Conservation (phyloP, 495 filamentous ascomycete species). For the Trichoderma reesei region DNA sequence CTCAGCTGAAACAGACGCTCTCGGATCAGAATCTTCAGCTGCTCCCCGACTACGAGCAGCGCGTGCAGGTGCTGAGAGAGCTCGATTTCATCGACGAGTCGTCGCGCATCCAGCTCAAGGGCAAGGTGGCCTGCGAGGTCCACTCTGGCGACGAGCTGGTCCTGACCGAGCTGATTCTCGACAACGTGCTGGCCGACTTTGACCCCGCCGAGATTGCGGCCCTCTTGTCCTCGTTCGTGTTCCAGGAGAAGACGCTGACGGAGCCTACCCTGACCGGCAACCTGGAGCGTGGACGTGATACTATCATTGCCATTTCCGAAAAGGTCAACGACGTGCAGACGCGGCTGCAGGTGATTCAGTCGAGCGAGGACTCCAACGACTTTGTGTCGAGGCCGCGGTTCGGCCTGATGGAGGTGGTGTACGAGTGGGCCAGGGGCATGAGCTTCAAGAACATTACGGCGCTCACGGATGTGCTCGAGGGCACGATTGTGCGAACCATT, state of each 20-base stretch:
- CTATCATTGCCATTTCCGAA: conserved; percentile 79
- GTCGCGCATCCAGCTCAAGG: conserved; percentile 82
- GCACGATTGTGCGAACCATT: conserved; percentile 90
- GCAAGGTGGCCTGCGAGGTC: conserved; percentile 96
- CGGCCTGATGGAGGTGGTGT: conserved; percentile 92
- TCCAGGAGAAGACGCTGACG: conserved; percentile 89
- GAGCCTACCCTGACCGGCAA: conserved; percentile 74
- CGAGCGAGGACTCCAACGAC: conserved; percentile 80
- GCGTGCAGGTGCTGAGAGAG: conserved; percentile 82
- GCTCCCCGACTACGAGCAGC: conserved; percentile 95
- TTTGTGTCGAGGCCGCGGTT: conserved; percentile 82
- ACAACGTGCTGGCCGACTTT: conserved; percentile 91
- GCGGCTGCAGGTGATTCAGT: conserved; percentile 80
- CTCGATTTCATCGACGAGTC: conserved; percentile 80
- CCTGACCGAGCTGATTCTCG: conserved; percentile 87
- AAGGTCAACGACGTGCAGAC: conserved; percentile 84
- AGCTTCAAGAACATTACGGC: conserved; percentile 97
- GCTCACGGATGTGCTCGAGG: conserved; percentile 91
- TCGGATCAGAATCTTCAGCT: conserved; percentile 95
- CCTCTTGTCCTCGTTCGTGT: conserved; percentile 90
- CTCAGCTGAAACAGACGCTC: conserved; percentile 71
- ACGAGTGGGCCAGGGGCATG: conserved; percentile 97
- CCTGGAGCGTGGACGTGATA: conserved; percentile 74
- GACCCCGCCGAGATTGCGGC: conserved; percentile 96
- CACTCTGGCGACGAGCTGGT: conserved; percentile 98